Evolutionary conservation across 164 flowering plant species (phyloP).

Genomic region (Vitis riparia): DNA sequence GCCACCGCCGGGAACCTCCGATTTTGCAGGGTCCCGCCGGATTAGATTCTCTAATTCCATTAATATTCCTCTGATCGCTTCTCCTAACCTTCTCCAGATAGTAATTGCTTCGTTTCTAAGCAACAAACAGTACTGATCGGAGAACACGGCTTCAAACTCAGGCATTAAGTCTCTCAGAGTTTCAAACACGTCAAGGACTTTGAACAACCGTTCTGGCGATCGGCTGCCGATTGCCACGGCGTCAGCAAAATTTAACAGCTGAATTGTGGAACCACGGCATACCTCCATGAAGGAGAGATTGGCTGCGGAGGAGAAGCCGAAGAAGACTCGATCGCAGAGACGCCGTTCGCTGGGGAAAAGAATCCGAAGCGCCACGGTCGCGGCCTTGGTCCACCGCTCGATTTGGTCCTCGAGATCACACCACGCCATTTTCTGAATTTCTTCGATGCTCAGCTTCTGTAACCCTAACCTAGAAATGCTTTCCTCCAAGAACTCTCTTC

Average conservation of each 20-base stretch:
- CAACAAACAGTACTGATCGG: slow-evolving; percentile 59
- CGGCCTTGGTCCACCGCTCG: slow-evolving; percentile 70
- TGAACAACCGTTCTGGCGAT: slow-evolving; percentile 80
- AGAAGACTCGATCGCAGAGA: slow-evolving; percentile 77
- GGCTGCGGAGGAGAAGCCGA: slow-evolving; percentile 53
- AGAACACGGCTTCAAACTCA: slow-evolving; percentile 67
- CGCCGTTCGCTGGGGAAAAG: slow-evolving; percentile 88
- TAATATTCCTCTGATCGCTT: slow-evolving; percentile 78
- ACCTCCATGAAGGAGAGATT: slow-evolving; percentile 92
- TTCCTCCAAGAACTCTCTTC: slow-evolving; percentile 89
- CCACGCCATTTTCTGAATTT: slow-evolving; percentile 73
- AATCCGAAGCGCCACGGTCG: slow-evolving; percentile 55
- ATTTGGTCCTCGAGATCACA: slow-evolving; percentile 75
- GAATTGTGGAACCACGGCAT: slow-evolving; percentile 70
- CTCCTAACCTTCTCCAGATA: slow-evolving; percentile 79
- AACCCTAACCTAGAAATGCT: slow-evolving; percentile 75
- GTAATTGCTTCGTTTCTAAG: slow-evolving; percentile 68
- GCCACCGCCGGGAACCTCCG: slow-evolving; percentile 81
- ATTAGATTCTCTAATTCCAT: slow-evolving; percentile 90
- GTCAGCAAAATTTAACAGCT: slow-evolving; percentile 79
- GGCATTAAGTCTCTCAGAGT: slow-evolving; percentile 79
- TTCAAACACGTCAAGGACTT: slow-evolving; percentile 76
- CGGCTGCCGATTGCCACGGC: slow-evolving; percentile 73
- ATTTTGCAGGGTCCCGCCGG: slow-evolving; percentile 76
- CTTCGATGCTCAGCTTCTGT: slow-evolving; percentile 74